A percentile compares a stretch with the other conserved stretches of the same genome.
These are phyloP conservation scores for Dioscorea alata DNA, from an alignment of 106 monocot genomes.

Conservation along the genomic window DNA sequence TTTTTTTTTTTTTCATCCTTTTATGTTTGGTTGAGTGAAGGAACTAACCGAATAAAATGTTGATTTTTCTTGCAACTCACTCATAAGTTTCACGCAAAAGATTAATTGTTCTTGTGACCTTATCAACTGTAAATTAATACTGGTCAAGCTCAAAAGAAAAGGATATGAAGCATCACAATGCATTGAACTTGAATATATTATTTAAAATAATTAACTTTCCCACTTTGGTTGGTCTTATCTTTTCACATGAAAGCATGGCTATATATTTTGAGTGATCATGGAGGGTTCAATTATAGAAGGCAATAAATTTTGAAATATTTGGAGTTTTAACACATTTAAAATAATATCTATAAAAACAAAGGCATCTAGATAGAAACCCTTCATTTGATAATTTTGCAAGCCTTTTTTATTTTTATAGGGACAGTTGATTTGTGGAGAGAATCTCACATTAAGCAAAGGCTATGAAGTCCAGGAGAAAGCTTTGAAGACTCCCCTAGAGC, in stretches of 20 bases:
- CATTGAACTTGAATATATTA: neutral
- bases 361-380: too few species aligned
- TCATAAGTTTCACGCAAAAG: neutral
- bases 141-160: neutral
- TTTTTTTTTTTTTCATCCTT: too few species aligned
- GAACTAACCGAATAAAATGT: neutral
- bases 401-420: too few species aligned
- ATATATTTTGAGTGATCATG: neutral
- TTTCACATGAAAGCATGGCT: constrained; percentile 5
- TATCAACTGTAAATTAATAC: neutral
- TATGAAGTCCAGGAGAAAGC: too few species aligned
- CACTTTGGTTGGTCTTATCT: neutral
- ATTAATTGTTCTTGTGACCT: neutral
- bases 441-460: too few species aligned
- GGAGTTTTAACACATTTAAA: neutral
- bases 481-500: too few species aligned
- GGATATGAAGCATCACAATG: neutral
- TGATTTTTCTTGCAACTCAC: neutral
- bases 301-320: too few species aligned
- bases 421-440: too few species aligned
- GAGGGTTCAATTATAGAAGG: too few species aligned
- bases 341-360: neutral
- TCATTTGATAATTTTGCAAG: too few species aligned
- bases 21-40: too few species aligned
- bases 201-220: neutral